Evolutionary conservation across 2,329 filamentous ascomycete genomes (phyloP).

Genomic region (Colletotrichum lentis): DNA sequence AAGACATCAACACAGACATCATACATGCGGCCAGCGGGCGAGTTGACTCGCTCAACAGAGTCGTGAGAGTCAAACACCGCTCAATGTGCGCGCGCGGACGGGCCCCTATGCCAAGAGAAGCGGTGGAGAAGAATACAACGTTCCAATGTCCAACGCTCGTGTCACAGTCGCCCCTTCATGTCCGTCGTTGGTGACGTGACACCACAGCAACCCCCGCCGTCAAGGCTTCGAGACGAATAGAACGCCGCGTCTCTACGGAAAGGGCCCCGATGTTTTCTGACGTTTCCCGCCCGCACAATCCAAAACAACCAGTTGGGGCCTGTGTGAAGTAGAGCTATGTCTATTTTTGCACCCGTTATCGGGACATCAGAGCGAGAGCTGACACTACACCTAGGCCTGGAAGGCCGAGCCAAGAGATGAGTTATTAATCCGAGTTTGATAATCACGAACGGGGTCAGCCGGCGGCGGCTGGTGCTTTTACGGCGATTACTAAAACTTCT

Average conservation of each 20-base stretch:
- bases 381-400: neutral
- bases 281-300: neutral
- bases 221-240: conserved; percentile 5
- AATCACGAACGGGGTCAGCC: neutral
- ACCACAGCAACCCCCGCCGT: neutral
- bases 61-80: too few relatives aligned
- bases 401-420: conserved; percentile 22
- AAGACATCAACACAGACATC: conserved; percentile 18
- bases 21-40: conserved; percentile 12
- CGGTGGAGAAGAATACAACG: neutral
- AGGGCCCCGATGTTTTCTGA: conserved; percentile 2
- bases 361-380: conserved; percentile 9
- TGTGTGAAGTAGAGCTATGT: conserved; percentile 18
- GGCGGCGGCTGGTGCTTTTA: neutral
- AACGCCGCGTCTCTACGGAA: neutral
- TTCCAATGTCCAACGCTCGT: neutral
- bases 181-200: neutral
- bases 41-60: conserved; percentile 30
- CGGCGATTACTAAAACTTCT: conserved; percentile 12
- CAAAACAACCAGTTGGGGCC: neutral
- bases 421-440: conserved; percentile 12
- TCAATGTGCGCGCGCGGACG: conserved; percentile 25
- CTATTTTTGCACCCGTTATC: conserved; percentile 25
- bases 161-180: conserved; percentile 1
- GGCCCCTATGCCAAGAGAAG: neutral